A percentile compares a stretch with the other conserved stretches of the same genome.
Conservation (phyloP, 1,284 basidiomycete genomes). For the Apiotrichum brassicae region DNA sequence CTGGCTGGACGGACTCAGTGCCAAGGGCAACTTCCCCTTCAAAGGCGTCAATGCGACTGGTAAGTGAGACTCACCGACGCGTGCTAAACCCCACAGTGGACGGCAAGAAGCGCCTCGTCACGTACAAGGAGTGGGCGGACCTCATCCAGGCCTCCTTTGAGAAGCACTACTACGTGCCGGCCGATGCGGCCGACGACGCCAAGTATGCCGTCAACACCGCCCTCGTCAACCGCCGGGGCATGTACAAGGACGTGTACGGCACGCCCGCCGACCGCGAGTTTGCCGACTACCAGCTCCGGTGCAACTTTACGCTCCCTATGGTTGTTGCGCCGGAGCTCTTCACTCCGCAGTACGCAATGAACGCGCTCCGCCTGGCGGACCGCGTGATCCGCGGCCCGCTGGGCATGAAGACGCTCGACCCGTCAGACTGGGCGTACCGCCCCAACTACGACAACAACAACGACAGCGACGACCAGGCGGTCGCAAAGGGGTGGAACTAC, state of each 20-base stretch:
- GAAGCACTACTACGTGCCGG: conserved; percentile 79
- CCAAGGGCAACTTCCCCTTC: conserved; percentile 72
- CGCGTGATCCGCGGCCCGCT: conserved; percentile 69
- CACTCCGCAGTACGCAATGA: conserved; percentile 68
- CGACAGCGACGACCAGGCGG: conserved; percentile 68
- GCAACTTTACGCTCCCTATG: conserved; percentile 95
- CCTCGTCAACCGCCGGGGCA: conserved; percentile 82
- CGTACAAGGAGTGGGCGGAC: conserved; percentile 84
- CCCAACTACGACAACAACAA: conserved; percentile 87
- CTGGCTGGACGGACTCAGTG: conserved; percentile 71
- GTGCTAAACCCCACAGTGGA: conserved; percentile 53
- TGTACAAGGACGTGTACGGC: conserved; percentile 97
- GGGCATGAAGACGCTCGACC: conserved; percentile 91
- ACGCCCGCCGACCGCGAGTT: conserved; percentile 80
- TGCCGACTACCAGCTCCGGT: conserved; percentile 91
- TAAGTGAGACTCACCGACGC: conserved; percentile 48
- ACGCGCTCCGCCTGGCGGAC: conserved; percentile 69
- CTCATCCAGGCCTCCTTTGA: conserved; percentile 85
- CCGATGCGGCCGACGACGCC: conserved; percentile 66
- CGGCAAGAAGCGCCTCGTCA: conserved; percentile 64
- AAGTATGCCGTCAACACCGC: conserved; percentile 64
- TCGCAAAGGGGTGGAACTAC: conserved; percentile 84
- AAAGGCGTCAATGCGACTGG: conserved; percentile 75
- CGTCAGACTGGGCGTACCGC: conserved; percentile 74
- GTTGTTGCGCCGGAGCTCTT: conserved; percentile 94